Conservation (phyloP, 2,329 filamentous ascomycete genomes). For the Beauveria sp. region DNA sequence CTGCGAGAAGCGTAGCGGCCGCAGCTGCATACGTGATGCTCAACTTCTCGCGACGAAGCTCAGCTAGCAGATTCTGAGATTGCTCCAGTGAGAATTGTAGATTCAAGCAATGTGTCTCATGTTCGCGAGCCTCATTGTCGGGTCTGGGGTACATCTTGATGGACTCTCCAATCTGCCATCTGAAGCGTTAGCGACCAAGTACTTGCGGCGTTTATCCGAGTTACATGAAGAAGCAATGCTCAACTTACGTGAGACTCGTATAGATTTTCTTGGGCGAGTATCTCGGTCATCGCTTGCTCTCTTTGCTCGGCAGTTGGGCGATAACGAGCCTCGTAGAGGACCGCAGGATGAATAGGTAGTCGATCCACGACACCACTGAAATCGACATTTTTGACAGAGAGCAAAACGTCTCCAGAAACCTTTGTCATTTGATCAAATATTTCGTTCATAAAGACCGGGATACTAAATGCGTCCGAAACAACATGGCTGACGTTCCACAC, state of each 20-base stretch:
- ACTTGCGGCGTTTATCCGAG: not conserved
- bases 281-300: not conserved
- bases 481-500: conserved; percentile 2
- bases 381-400: not conserved
- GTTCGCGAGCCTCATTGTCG: not conserved
- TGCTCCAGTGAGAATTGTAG: not conserved
- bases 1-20: not conserved
- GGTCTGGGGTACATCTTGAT: not conserved
- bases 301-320: not conserved
- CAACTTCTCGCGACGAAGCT: not conserved
- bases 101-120: not conserved
- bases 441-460: not conserved
- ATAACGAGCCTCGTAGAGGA: not conserved
- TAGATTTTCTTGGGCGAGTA: not conserved
- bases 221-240: not conserved
- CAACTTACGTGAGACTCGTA: not conserved
- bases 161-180: not conserved
- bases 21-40: conserved; percentile 2
- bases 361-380: not conserved
- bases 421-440: not conserved
- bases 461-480: not conserved
- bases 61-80: not conserved
- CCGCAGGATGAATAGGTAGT: not conserved
- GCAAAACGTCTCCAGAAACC: not conserved
- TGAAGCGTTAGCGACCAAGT: not conserved